Evolutionary conservation across 495 filamentous ascomycete genomes (phyloP), one percentile per base, ranked within the genome.

Genomic region (Neurospora sp.): DNA sequence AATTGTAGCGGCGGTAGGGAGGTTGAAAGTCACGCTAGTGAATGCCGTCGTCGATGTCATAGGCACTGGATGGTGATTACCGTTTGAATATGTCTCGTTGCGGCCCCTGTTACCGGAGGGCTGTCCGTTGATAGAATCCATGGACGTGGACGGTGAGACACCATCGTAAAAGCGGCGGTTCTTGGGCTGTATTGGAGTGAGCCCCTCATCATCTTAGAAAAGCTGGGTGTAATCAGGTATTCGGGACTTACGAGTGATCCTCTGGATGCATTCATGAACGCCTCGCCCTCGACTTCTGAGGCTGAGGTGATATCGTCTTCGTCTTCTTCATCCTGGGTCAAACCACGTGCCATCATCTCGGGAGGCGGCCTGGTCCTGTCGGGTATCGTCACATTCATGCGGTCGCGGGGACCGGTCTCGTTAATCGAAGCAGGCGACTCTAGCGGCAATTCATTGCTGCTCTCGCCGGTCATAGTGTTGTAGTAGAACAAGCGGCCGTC

Each of bases 401-500:
- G 90, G 80, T 99, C 93, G 69, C 90, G 86, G 6, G 96, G 96
- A 2, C 96, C 96, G 70, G 85, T 91, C 78, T 99, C 96, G 74
- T 88, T 92, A 59, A 89, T 82, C 7, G 92, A 91, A 3, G 90
- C 91, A 1, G 96, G 94, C 35, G 94, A 94, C 79, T 98, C 96
- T 42, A 98, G 87, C 4, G 96, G 96, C 73, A 99, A 85, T 76
- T 98, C 96, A 89, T 92, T 94, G 69, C 92, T 96, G 76, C 92
- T 96, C 74, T 92, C 93, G 46, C 94, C 93, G 0, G 96, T 99
- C 80, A 97, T 88, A 7, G 94, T 98, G 78, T 99, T 99, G 86
- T 96, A 98, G 79, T 98, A 99, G 80, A 94, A 98, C n/a, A 98
- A 82, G 72, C 93, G 88, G 69, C 96, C 96, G 80, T 98, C 93